Evolutionary conservation across 805 yeast species (phyloP).

Genomic region (Zygosaccharomyces rouxii): DNA sequence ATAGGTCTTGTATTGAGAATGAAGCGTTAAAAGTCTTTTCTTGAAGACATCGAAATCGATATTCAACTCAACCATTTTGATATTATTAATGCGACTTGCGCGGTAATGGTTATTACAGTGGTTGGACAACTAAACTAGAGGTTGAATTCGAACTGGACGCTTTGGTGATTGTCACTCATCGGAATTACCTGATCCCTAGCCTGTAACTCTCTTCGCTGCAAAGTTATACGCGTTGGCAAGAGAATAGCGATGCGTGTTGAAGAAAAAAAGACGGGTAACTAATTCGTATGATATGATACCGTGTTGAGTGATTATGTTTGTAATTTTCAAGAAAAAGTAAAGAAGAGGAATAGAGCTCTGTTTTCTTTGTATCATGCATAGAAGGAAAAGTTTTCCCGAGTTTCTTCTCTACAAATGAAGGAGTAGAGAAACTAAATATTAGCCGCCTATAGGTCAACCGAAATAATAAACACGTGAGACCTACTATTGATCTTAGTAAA

Average conservation of each 20-base stretch:
- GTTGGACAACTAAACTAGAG: not conserved
- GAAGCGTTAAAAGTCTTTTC: constrained; percentile 28
- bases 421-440: too few relatives aligned
- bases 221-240: not conserved
- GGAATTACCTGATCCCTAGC: not conserved
- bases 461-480: too few relatives aligned
- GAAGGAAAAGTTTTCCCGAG: too few relatives aligned
- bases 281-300: not conserved
- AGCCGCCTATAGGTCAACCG: too few relatives aligned
- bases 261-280: not conserved
- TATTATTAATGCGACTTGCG: not conserved
- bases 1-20: constrained; percentile 25
- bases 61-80: constrained; percentile 31
- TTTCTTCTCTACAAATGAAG: too few relatives aligned
- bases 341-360: too few relatives aligned
- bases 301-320: too few relatives aligned
- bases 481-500: too few relatives aligned
- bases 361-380: too few relatives aligned
- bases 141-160: not conserved
- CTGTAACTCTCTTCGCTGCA: not conserved
- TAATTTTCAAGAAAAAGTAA: too few relatives aligned
- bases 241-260: not conserved
- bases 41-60: constrained; percentile 31
- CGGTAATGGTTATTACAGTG: not conserved
- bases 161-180: not conserved